Evolutionary conservation across 805 yeast genomes (phyloP).

Genomic region (Candida patagonica): DNA sequence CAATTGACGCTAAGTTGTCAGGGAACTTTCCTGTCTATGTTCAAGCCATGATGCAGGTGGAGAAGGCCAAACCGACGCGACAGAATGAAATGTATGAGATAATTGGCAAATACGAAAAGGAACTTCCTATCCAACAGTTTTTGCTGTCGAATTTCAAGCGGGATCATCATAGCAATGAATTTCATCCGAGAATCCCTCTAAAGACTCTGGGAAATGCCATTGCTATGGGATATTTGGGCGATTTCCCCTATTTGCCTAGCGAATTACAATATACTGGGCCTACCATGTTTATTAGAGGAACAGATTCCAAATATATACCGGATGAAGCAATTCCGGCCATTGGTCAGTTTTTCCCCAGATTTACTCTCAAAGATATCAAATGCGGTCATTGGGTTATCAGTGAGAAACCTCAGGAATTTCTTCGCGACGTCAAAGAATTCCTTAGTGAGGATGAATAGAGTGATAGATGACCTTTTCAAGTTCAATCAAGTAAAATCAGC

Average conservation of each 20-base stretch:
- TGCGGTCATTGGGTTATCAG: constrained; percentile 91
- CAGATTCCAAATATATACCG: constrained; percentile 46
- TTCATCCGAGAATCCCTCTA: constrained; percentile 57
- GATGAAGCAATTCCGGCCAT: constrained; percentile 38
- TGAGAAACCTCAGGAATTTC: constrained; percentile 74
- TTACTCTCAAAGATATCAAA: constrained; percentile 63
- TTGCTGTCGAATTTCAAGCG: constrained; percentile 58
- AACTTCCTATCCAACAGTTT: constrained; percentile 60
- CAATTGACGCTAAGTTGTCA: constrained; percentile 53
- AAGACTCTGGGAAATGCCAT: constrained; percentile 45
- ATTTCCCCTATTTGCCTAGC: constrained; percentile 63
- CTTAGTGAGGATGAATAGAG: constrained; percentile 1
- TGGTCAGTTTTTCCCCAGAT: constrained; percentile 69
- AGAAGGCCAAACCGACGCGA: constrained; percentile 35
- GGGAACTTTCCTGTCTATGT: constrained; percentile 61
- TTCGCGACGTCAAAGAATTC: constrained; percentile 52
- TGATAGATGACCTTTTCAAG: too few relatives aligned
- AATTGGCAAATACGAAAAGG: constrained; percentile 53
- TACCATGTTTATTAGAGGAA: constrained; percentile 69
- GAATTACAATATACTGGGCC: constrained; percentile 58
- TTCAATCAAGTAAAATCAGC: too few relatives aligned
- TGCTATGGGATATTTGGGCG: constrained; percentile 57
- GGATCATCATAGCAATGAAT: constrained; percentile 30
- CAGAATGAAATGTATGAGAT: constrained; percentile 60
- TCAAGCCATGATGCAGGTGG: constrained; percentile 50